These are phyloP conservation scores for Myrmaecium sp. DNA, from an alignment of 2,329 filamentous ascomycete genomes.

Conservation along the genomic window DNA sequence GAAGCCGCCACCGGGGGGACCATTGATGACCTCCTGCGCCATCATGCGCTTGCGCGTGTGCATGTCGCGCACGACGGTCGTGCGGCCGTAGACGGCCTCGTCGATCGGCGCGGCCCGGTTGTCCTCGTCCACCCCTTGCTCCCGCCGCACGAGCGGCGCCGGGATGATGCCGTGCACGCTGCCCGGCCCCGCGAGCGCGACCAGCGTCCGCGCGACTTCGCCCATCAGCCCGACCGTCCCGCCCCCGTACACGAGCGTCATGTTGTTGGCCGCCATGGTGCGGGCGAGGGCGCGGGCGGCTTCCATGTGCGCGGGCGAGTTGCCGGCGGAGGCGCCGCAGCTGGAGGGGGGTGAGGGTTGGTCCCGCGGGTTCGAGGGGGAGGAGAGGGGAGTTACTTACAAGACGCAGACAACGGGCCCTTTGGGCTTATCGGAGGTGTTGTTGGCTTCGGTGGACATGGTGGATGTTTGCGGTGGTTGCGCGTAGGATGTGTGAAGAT, in stretches of 20 bases:
- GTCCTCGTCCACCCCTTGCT: constrained; percentile 43
- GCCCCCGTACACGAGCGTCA: constrained; percentile 82
- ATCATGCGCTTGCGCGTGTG: constrained; percentile 90
- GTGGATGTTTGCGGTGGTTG: too few species aligned
- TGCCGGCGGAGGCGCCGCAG: constrained; percentile 69
- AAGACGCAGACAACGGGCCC: constrained; percentile 73
- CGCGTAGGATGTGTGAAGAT: too few species aligned
- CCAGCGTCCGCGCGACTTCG: constrained; percentile 73
- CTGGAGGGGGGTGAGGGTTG: constrained; percentile 20
- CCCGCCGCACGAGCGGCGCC: constrained; percentile 61
- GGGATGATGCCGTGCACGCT: constrained; percentile 91
- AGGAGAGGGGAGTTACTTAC: constrained; percentile 23
- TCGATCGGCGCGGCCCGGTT: constrained; percentile 45
- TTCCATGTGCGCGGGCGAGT: constrained; percentile 55
- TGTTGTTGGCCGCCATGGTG: constrained; percentile 58
- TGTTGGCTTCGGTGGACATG: constrained; percentile 3
- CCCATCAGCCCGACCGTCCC: constrained; percentile 94
- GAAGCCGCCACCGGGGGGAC: constrained; percentile 73
- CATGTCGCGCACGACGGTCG: constrained; percentile 88
- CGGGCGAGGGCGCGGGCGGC: constrained; percentile 61
- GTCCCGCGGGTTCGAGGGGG: background rate
- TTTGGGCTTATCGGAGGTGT: constrained; percentile 15
- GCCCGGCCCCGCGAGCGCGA: constrained; percentile 61
- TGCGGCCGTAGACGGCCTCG: constrained; percentile 54
- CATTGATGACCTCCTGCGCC: constrained; percentile 52